Base-by-base conservation (phyloP, 352 stramenopile species). In the Plasmopara halstedii region DNA sequence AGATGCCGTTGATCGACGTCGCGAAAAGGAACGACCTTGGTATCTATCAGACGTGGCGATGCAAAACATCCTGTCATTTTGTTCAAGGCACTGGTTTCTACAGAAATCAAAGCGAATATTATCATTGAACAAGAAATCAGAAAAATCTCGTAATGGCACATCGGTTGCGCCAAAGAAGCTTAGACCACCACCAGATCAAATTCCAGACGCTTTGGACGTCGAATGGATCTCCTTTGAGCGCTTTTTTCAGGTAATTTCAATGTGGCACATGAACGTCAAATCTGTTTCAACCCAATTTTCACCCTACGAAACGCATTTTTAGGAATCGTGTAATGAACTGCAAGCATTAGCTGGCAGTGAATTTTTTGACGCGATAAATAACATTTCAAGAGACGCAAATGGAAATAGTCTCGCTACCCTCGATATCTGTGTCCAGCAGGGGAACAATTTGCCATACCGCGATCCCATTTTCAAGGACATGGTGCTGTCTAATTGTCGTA, bases 81-180 rank as follows among this genome's bases (percentile, higher is more conserved):
- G 70, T 35, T 27, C 38, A 7, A 63, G 75, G 10, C 70, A 84
- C 43, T 88, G 75, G 75, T 88, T 88, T 50, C 66, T 70, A 2
- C 26, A 25, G 5, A 25, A 53, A 29, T 23, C 19, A 9, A 19
- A 25, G 6, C 26, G 27, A 29, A 19, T 21, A 7, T 10, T 19
- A 44, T 11, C 23, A 23, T 6, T 23, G 17, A 45, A 31, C 36
- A 44, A 56, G 21, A 52, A 25, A 17, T 3, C 31, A 25, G 20
- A 21, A 39, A 43, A 55, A 46, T 20, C 11, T 31, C 14, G n/a
- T 6, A 49, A 27, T 1, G 7, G n/a, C 5, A 26, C 46, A 23
- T 33, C 3, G 14, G 35, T 68, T 11, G 9, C 42, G 7, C 70
- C 73, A 17, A 68, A 38, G 1, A 49, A 37, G 25, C 34, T 52